A percentile compares a stretch with the other conserved stretches of the same genome.
Conservation (phyloP, 176 grass and related monocot species). For the Guadua angustifolia region DNA sequence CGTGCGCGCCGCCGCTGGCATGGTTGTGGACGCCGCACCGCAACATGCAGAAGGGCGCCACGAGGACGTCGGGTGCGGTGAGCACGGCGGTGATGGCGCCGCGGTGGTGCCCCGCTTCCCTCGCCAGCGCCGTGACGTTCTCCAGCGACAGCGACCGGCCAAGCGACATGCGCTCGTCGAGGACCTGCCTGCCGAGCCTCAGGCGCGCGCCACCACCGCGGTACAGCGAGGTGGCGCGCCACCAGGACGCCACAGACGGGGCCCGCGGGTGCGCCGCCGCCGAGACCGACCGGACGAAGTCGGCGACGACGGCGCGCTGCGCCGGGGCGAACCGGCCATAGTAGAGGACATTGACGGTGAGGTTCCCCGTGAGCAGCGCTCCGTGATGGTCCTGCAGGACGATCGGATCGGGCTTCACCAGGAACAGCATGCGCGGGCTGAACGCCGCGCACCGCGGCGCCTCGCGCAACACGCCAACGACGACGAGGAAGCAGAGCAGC, state of each 20-base stretch:
- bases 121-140: slow-evolving; percentile 61
- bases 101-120: slow-evolving; percentile 51
- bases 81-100: slow-evolving; percentile 65
- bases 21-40: slow-evolving; percentile 68
- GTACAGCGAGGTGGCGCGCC: slow-evolving; percentile 61
- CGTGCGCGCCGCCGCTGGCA: slow-evolving; percentile 45
- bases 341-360: slow-evolving; percentile 73
- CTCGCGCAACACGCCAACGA: not conserved
- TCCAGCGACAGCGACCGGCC: slow-evolving; percentile 55
- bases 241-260: slow-evolving; percentile 90
- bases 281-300: slow-evolving; percentile 73
- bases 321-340: slow-evolving; percentile 68
- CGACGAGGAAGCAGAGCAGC: slow-evolving; percentile 25
- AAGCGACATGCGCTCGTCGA: slow-evolving; percentile 55
- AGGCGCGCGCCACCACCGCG: slow-evolving; percentile 49
- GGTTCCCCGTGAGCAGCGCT: slow-evolving; percentile 65
- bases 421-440: slow-evolving; percentile 61
- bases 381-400: slow-evolving; percentile 75
- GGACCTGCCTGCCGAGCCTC: slow-evolving; percentile 54
- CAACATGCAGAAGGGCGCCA: slow-evolving; percentile 67
- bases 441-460: slow-evolving; percentile 38
- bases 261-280: rapidly evolving
- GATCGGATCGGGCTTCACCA: slow-evolving; percentile 67
- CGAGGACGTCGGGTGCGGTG: slow-evolving; percentile 65
- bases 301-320: slow-evolving; percentile 63